Evolutionary conservation across 2,329 filamentous ascomycete genomes (phyloP), one percentile per base, ranked within the genome.

Genomic region (Ophiostoma angusticollis): DNA sequence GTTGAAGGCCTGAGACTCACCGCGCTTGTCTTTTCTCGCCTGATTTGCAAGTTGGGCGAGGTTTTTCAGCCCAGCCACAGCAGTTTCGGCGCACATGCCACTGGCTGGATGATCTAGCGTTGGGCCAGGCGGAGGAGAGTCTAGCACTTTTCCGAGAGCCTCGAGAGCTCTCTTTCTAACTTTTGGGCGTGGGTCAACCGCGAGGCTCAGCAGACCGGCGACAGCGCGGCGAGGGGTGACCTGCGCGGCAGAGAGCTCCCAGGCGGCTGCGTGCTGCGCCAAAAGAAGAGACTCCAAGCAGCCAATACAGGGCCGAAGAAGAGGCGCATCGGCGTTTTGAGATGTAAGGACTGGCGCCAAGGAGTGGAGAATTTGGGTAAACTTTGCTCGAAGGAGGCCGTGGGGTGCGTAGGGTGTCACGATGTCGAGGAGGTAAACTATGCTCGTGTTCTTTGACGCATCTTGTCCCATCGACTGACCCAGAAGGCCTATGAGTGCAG

Each of bases 341-440:
- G 84, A 70, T 39, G 83, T 78, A 33, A 98, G 70, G 11, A 87
- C 80, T 2, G 89, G 87, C 16, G 84, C 86, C 49, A 98, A 74
- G 45, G 82, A 78, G 23, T 79, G 77, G 44, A 98, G 77, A 53
- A 98, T 95, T 59, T 93, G 84, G 21, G 84, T 81, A 64, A 98
- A 98, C 60, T 96, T 95, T 49, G 85, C 82, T 54, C 87, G 84
- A 41, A 98, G 80, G 43, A 98, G 78, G 44, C 87, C 76, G 45
- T 84, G 74, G 39, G 91, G 85, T 45, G 87, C 78, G 62, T 79
- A 83, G 43, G 83, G 82, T 13, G 86, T 91, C 50, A 95, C 75
- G 49, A 93, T 68, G 61, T 98, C 89, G 64, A 98, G 84, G 13
- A 98, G 78, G 61, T 98, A 98, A 50, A 98, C 82, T 48, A 93